Conservation (phyloP, 768 basidiomycete genomes). For the Gautieria morchelliformis region DNA sequence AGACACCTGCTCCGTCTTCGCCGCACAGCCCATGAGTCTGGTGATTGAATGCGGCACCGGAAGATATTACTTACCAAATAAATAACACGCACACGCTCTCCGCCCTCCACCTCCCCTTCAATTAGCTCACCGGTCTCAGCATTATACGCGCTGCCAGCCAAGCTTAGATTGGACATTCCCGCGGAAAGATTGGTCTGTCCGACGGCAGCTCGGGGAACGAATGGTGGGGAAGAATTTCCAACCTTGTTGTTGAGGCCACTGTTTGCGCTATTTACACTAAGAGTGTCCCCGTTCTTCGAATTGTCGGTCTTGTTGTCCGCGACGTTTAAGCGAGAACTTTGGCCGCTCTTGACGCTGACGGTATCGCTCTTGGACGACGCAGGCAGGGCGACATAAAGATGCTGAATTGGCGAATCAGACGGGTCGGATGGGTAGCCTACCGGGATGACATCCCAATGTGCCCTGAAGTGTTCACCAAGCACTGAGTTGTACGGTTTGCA, state of each 20-base stretch:
- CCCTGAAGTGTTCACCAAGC: constrained; percentile 80
- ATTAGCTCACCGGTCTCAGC: constrained; percentile 20
- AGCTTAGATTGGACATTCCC: constrained; percentile 51
- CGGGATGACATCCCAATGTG: constrained; percentile 77
- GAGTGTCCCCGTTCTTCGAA: neutral
- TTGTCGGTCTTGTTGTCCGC: neutral
- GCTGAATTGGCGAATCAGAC: constrained; percentile 35
- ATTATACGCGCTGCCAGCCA: constrained; percentile 26
- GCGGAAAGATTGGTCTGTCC: constrained; percentile 39
- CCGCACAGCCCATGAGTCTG: neutral
- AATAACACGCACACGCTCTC: constrained; percentile 51
- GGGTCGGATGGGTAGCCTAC: constrained; percentile 41
- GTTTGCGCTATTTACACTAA: neutral
- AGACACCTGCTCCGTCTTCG: constrained; percentile 81
- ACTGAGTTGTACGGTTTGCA: constrained; percentile 91
- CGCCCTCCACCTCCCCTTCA: constrained; percentile 24
- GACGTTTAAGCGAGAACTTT: constrained; percentile 33
- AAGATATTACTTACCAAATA: constrained; percentile 37
- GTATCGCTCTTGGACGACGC: constrained; percentile 37
- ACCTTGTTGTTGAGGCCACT: neutral
- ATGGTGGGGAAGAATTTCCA: constrained; percentile 18
- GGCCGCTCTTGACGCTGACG: constrained; percentile 45
- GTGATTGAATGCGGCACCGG: neutral
- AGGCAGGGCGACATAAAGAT: constrained; percentile 20
- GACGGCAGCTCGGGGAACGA: constrained; percentile 30